Evolutionary conservation across 2,329 filamentous ascomycete species (phyloP).

Genomic region (Aspergillus sp.): DNA sequence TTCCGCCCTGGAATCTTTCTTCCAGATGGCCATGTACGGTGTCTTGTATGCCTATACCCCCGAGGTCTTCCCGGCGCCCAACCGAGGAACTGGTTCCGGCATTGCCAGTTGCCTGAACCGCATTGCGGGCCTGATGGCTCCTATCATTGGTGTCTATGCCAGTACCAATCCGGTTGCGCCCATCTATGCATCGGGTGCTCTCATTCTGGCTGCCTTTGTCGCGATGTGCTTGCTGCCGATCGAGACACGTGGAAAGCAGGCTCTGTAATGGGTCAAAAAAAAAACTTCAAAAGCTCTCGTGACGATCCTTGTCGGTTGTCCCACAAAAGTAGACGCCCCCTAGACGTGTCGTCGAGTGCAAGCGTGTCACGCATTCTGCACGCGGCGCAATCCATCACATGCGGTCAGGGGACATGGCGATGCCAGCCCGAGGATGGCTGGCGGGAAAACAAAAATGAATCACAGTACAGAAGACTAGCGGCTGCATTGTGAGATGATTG

Average conservation of each 20-base stretch:
- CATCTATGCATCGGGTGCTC: slow-evolving; percentile 43
- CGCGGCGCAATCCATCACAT: too few species aligned
- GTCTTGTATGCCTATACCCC: slow-evolving; percentile 57
- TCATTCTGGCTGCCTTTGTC: slow-evolving; percentile 42
- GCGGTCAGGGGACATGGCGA: too few species aligned
- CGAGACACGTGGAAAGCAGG: slow-evolving; percentile 42
- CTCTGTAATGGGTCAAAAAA: slow-evolving; percentile 27
- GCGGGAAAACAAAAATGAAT: too few species aligned
- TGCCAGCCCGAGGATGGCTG: too few species aligned
- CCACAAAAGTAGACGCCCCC: too few species aligned
- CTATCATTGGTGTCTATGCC: slow-evolving; percentile 43
- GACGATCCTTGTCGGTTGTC: too few species aligned
- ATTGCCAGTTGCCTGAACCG: slow-evolving; percentile 41
- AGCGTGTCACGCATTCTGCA: too few species aligned
- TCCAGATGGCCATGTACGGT: slow-evolving; percentile 55
- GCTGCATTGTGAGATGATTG: too few species aligned
- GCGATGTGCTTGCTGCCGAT: slow-evolving; percentile 45
- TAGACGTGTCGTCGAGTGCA: too few species aligned
- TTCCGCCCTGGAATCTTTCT: slow-evolving; percentile 53
- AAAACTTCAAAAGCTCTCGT: too few species aligned
- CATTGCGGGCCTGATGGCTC: slow-evolving; percentile 42
- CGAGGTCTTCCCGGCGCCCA: slow-evolving; percentile 53
- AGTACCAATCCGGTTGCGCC: slow-evolving; percentile 37
- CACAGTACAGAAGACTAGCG: too few species aligned
- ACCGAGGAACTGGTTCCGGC: slow-evolving; percentile 53